Conservation (phyloP, 1,284 basidiomycete species). For the Heterobasidion irregulare region DNA sequence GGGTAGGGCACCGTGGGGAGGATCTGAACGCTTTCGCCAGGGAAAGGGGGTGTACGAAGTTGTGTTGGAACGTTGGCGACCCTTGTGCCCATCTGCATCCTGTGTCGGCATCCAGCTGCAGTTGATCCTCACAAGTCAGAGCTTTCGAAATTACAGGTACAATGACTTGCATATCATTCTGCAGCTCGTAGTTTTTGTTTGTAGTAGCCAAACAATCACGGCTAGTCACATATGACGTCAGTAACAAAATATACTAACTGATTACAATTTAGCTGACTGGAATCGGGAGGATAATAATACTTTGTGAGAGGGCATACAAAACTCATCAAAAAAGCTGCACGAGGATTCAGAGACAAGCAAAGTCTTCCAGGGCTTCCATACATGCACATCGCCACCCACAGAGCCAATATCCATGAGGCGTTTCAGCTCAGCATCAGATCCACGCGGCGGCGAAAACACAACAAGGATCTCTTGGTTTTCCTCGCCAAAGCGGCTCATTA, state of each 20-base stretch:
- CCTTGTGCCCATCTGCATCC: slow-evolving; percentile 5
- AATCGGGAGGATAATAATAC: background rate
- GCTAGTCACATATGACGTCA: no score
- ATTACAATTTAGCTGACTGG: background rate
- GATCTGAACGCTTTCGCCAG: slow-evolving; percentile 34
- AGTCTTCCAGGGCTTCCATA: slow-evolving; percentile 3
- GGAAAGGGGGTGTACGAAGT: slow-evolving; percentile 27
- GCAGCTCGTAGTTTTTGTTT: background rate
- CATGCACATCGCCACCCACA: background rate
- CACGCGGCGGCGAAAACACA: slow-evolving; percentile 3
- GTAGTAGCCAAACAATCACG: background rate
- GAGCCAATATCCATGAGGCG: background rate
- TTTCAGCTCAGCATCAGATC: background rate
- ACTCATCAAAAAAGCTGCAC: background rate
- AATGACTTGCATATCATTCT: background rate
- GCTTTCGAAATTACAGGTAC: background rate
- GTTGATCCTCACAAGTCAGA: background rate
- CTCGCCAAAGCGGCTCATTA: background rate
- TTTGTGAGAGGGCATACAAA: background rate
- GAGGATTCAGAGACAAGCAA: background rate
- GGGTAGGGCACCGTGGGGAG: slow-evolving; percentile 9
- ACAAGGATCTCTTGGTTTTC: background rate
- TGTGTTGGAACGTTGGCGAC: slow-evolving; percentile 25
- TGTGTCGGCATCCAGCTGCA: background rate
- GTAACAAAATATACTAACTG: no score